Evolutionary conservation across 192 early-diverging fungal species (phyloP), one percentile per base, ranked within the genome.

Genomic region (Radiomyces spectabilis): DNA sequence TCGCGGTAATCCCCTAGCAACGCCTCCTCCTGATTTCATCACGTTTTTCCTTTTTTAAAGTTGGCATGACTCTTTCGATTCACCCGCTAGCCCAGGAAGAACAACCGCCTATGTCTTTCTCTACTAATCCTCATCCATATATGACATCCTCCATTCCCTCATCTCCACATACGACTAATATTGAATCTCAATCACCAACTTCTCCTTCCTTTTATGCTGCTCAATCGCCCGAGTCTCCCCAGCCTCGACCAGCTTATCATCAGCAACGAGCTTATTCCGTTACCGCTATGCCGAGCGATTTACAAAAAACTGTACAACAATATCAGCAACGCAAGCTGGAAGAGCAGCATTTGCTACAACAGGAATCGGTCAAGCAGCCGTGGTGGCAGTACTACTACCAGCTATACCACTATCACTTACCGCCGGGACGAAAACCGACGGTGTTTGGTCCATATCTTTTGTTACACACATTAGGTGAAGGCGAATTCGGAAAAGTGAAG

Each of bases 401-500:
- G 32, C 41, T 31, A 4, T 60, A 59, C 16, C 55, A 65, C 13
- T 62, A 62, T 35, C 60, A 62, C 22, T 44, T 43, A 31, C 60
- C 60, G n/a, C 60, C 52, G 7, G 63, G 58, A 47, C 50, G 74
- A 57, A 71, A 72, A 63, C 69, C 76, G 30, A 83, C 80, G 19
- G 80, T 87, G 60, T 72, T 85, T 35, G 83, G 89, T 10, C 84
- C 87, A 51, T 94, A 94, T 71, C 63, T 81, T 19, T 74, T 93
- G 53, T 76, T 87, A 44, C 87, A 92, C 65, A 91, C 88, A n/a
- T 82, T 93, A 15, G 88, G 88, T 44, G 88, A 91, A 66, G 91
- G 89, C 40, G 90, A 93, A 72, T 92, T 92, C 67, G 89, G 88
- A 55, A 89, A 93, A 70, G 88, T 92, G 51, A 92, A 92, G 66